These are phyloP conservation scores for Nannochloropsis granulata DNA, from an alignment of 108 stramenopile species.

Conservation along the genomic window DNA sequence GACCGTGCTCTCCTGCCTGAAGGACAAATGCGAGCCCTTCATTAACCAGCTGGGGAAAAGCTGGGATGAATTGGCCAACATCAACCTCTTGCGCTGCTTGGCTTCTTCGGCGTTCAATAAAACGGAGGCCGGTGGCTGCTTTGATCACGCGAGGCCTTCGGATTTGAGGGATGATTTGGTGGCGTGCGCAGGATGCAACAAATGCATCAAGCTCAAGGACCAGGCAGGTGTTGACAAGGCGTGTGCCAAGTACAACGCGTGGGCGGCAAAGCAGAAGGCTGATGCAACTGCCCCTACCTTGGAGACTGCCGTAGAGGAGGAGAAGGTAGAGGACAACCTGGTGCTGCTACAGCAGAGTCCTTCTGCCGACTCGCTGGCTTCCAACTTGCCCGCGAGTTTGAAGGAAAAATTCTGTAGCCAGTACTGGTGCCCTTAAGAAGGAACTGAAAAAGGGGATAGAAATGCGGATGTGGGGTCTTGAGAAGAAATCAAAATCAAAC, in stretches of 20 bases:
- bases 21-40: neutral
- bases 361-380: neutral
- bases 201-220: neutral
- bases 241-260: neutral
- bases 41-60: neutral
- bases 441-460: neutral
- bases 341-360: too few relatives aligned
- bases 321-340: neutral
- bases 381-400: neutral
- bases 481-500: too few relatives aligned
- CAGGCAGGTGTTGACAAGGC: neutral
- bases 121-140: neutral
- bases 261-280: neutral
- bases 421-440: neutral
- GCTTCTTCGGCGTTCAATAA: neutral
- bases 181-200: neutral
- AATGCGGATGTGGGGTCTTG: too few relatives aligned
- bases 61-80: neutral
- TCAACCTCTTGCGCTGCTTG: neutral
- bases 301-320: neutral
- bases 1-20: neutral
- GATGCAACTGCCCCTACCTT: neutral
- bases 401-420: neutral
- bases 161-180: neutral
- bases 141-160: neutral